Base-by-base conservation (phyloP, 2,329 filamentous ascomycete species). In the Aspergillus fructus region DNA sequence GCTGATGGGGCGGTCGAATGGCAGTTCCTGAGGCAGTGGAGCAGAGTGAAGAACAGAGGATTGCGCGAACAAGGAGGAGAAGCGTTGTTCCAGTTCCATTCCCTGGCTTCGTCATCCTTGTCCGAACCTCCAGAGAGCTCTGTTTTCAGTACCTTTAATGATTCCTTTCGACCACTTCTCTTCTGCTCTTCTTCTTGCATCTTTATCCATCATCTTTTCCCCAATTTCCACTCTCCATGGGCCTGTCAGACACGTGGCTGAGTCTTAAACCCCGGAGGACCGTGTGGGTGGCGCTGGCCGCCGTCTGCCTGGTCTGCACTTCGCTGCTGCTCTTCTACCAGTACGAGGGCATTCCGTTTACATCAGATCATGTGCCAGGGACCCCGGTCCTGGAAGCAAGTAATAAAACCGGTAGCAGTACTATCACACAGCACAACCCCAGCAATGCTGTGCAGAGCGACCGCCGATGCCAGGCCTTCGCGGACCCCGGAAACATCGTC, bases 401-500 rank as follows among this genome's bases (percentile, higher is more conserved):
- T 11, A 24, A 46, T 39, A n/a, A 21, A 43, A 17, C 41, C 17
- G 33, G 13, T 21, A 34, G n/a, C 41, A 48, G 40, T 45, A 49
- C 34, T 43, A 30, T 15, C 30, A 21, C 33, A 24, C 9, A 37
- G 42, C 41, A 52, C 15, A 52, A 53, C 27, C 39, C 53, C 47
- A 45, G 43, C 47, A 55, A 55, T 45, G 33, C 42, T 8, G 52
- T 49, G 8, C 41, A 37, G 19, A 34, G 23, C 30, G 64, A 66
- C 55, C 61, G 63, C 19, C 63, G 61, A 34, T 82, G 80, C 63
- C 68, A 71, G 21, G 59, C 63, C 47, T 78, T 81, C 48, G 77
- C 79, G 11, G 74, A 80, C 55, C 77, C 75, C 11, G 77, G 77
- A 45, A 76, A 77, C 60, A 73, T 82, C 34, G 70, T 81, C 27